Base-by-base conservation (phyloP, 2,329 filamentous ascomycete genomes). In the Claviceps humidiphila region DNA sequence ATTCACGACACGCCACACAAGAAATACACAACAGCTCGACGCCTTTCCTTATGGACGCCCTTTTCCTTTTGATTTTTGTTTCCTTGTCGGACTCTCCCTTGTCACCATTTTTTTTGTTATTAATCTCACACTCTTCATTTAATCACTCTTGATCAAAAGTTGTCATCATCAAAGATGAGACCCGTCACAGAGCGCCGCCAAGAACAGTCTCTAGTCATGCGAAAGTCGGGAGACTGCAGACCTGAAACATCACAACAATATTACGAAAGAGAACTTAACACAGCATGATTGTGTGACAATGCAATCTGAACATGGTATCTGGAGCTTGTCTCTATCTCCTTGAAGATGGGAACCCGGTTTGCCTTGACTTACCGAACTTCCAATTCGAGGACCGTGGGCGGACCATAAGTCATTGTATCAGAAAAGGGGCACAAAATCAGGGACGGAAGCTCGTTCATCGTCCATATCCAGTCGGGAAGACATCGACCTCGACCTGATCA, bases 1-100 rank as follows among this genome's bases (percentile, higher is more conserved):
- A 73, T 68, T 74, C 71, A 77, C 76, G 75, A 80, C 75, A 73
- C 71, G 51, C 71, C 68, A 72, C 74, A 74, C 72, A 76, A 71
- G 68, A 34, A 34, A 71, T 74, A 74, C 72, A 76, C 75, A 77
- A 73, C 74, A 76, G 74, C 74, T 74, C 72, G 70, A 69, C 67
- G 73, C 74, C 71, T 71, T 69, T 72, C 68, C 66, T 72, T 73
- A 71, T 71, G 30, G 30, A 34, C 1, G 30, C 30, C 8, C 9
- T 34, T 34, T 11, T 34, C 9, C 60, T 65, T 74, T 76, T 68
- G 59, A 63, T 69, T 70, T 61, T 68, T 63, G 56, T 64, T 62
- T 64, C 62, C 63, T 65, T 60, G 70, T 59, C 64, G 60, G 57
- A 58, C 61, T 65, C 63, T 61, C 63, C 62, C 49, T 45, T 45